These are phyloP conservation scores for Taiozyma sp. DNA, from an alignment of 1,139 yeast species.

Conservation along the genomic window DNA sequence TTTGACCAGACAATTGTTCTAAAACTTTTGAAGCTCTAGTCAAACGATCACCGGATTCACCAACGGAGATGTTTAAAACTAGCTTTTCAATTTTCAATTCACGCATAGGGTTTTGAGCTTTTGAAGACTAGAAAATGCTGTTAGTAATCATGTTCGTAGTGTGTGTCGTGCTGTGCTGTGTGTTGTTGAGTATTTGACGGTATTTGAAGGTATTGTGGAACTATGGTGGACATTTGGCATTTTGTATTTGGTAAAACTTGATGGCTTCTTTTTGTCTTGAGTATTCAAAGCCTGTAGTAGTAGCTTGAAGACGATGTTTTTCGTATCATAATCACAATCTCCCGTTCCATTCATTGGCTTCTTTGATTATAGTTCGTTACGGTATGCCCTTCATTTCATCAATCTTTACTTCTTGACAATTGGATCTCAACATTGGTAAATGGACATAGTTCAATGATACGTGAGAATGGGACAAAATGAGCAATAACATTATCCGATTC, in stretches of 20 bases:
- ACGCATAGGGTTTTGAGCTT: slow-evolving; percentile 81
- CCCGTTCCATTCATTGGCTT: neutral
- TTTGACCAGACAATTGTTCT: slow-evolving; percentile 99
- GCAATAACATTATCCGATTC: neutral
- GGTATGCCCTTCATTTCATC: neutral
- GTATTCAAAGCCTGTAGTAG: neutral
- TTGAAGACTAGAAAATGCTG: slow-evolving; percentile 29
- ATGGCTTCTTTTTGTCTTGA: neutral
- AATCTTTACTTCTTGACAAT: neutral
- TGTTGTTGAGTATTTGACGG: neutral
- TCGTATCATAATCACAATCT: neutral
- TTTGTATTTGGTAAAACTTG: neutral
- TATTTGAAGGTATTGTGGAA: no score
- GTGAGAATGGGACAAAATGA: neutral
- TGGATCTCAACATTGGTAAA: neutral
- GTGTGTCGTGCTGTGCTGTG: neutral
- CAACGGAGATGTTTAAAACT: slow-evolving; percentile 99
- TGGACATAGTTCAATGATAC: neutral
- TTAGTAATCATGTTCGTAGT: slow-evolving; percentile 14
- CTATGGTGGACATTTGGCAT: neutral
- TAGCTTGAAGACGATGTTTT: neutral
- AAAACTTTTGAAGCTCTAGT: slow-evolving; percentile 99
- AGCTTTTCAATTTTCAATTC: slow-evolving; percentile 98
- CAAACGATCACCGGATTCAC: slow-evolving; percentile 99
- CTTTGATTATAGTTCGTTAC: neutral